These are phyloP conservation scores for Dentipellis fragilis DNA, from an alignment of 768 basidiomycete genomes.

Conservation along the genomic window DNA sequence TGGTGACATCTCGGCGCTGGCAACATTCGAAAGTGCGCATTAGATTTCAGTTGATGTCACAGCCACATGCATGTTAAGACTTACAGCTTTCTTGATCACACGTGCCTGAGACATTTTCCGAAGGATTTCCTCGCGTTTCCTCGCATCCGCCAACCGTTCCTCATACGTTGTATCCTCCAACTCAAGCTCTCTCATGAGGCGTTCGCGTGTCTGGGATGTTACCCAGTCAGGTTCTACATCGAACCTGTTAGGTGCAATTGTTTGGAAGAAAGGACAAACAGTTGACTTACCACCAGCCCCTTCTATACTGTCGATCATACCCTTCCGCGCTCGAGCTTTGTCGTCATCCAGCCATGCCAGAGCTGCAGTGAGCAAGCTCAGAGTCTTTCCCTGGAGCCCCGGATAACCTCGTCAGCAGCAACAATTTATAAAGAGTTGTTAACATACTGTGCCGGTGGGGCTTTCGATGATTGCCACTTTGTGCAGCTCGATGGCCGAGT, in stretches of 20 bases:
- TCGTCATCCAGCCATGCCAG: conserved; percentile 71
- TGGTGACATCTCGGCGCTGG: too few relatives aligned
- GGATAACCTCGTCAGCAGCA: background rate
- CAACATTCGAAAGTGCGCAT: too few relatives aligned
- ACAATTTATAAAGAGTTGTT: background rate
- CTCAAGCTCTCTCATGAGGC: conserved; percentile 57
- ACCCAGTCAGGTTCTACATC: conserved; percentile 65
- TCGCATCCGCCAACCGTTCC: conserved; percentile 45
- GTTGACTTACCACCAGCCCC: conserved; percentile 21
- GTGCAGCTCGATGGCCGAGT: conserved; percentile 61
- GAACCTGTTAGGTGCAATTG: background rate
- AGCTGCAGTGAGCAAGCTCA: conserved; percentile 68
- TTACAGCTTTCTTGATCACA: conserved; percentile 52
- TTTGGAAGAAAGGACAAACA: conserved; percentile 1
- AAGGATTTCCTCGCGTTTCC: conserved; percentile 51
- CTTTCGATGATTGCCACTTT: conserved; percentile 81
- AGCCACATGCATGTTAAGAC: conserved; percentile 9
- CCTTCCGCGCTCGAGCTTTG: conserved; percentile 57
- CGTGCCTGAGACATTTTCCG: conserved; percentile 43
- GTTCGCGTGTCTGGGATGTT: conserved; percentile 55
- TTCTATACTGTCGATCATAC: conserved; percentile 35
- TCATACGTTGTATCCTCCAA: conserved; percentile 56
- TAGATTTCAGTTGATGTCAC: too few relatives aligned
- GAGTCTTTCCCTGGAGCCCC: conserved; percentile 64
- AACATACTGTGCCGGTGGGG: conserved; percentile 76